Evolutionary conservation across 805 yeast genomes (phyloP).

Genomic region (Torulaspora quercuum): DNA sequence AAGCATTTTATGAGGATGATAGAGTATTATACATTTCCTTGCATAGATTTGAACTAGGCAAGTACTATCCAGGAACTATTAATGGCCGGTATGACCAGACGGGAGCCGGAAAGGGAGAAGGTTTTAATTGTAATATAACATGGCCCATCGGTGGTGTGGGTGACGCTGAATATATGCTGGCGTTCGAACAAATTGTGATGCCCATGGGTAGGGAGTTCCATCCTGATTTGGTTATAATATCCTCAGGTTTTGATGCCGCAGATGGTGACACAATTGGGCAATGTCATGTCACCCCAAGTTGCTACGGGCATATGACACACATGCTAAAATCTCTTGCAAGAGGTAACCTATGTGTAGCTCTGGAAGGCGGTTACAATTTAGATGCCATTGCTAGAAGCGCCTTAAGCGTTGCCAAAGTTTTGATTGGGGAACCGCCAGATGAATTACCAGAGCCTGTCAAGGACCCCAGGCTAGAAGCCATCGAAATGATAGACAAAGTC

Average conservation of each 20-base stretch:
- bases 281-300: slow-evolving; percentile 92
- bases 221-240: slow-evolving; percentile 89
- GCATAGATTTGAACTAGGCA: slow-evolving; percentile 89
- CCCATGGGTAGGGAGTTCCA: slow-evolving; percentile 86
- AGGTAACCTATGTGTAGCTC: slow-evolving; percentile 82
- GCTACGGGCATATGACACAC: slow-evolving; percentile 96
- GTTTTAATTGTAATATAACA: slow-evolving; percentile 85
- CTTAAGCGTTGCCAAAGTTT: slow-evolving; percentile 82
- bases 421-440: slow-evolving; percentile 95
- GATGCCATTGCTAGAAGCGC: slow-evolving; percentile 91
- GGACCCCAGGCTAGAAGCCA: slow-evolving; percentile 70
- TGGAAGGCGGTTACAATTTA: slow-evolving; percentile 96
- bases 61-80: slow-evolving; percentile 89
- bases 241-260: slow-evolving; percentile 98
- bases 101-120: slow-evolving; percentile 85
- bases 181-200: slow-evolving; percentile 78
- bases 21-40: slow-evolving; percentile 85
- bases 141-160: slow-evolving; percentile 92
- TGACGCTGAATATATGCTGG: slow-evolving; percentile 93
- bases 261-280: slow-evolving; percentile 97
- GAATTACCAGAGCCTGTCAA: slow-evolving; percentile 48
- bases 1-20: slow-evolving; percentile 84
- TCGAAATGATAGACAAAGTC: slow-evolving; percentile 79
- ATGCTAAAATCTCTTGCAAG: slow-evolving; percentile 80
- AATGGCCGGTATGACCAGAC: slow-evolving; percentile 78